phyloP scores from a whole-genome alignment of 2,329 filamentous ascomycete species.

The Verticillium longisporum region DNA sequence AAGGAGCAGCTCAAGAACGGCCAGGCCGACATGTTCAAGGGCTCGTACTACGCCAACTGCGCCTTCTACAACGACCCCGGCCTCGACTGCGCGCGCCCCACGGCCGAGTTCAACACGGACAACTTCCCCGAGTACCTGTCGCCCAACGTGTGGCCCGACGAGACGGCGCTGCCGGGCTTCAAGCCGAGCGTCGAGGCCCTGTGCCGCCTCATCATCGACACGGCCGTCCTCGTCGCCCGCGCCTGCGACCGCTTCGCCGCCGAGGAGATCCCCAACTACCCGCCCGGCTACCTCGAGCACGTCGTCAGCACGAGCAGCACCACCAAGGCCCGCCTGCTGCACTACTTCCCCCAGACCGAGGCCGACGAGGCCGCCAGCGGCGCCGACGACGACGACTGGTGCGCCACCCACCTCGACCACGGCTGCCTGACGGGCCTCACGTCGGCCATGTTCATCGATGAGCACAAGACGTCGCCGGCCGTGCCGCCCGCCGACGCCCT shows the following conservation, averaged over 20 bases:
- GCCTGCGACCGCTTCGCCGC: constrained; percentile 83
- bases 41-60: constrained; percentile 79
- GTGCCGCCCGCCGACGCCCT: constrained; percentile 19
- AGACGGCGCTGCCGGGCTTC: constrained; percentile 67
- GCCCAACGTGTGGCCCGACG: constrained; percentile 80
- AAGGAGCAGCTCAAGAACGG: constrained; percentile 77
- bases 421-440: constrained; percentile 92
- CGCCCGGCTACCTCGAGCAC: constrained; percentile 71
- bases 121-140: constrained; percentile 84
- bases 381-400: constrained; percentile 78
- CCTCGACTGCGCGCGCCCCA: constrained; percentile 57
- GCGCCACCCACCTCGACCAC: constrained; percentile 83
- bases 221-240: constrained; percentile 79
- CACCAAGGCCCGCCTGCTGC: constrained; percentile 84
- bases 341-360: constrained; percentile 71
- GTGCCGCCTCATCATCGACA: constrained; percentile 81
- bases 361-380: constrained; percentile 27
- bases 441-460: constrained; percentile 93
- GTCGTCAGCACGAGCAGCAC: constrained; percentile 81
- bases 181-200: constrained; percentile 64
- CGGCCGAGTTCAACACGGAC: constrained; percentile 45
- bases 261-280: constrained; percentile 71
- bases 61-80: constrained; percentile 64
- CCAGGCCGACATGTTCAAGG: constrained; percentile 72
- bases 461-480: constrained; percentile 38